These are phyloP conservation scores for Ustilago bromivora DNA, from an alignment of 1,284 basidiomycete genomes.

Conservation along the genomic window DNA sequence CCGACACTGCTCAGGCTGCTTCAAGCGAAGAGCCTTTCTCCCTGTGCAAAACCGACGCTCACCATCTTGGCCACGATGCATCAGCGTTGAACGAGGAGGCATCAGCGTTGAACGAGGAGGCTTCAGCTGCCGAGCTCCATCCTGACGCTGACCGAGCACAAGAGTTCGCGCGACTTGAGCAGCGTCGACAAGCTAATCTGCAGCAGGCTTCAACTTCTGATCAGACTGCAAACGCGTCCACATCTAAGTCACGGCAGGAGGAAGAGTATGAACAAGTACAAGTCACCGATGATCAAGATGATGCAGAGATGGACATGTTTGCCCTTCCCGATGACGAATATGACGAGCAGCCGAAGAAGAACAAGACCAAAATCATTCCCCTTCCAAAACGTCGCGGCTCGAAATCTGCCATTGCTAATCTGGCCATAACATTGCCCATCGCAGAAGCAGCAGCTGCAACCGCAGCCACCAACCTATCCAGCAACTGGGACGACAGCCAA, in stretches of 20 bases:
- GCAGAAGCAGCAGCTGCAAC: slow-evolving; percentile 1
- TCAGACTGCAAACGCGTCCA: neutral
- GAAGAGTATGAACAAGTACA: slow-evolving; percentile 63
- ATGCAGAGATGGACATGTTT: slow-evolving; percentile 69
- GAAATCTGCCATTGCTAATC: neutral
- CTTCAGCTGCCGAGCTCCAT: slow-evolving; percentile 56
- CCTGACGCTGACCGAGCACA: slow-evolving; percentile 36
- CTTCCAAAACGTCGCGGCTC: slow-evolving; percentile 29
- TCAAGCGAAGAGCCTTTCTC: slow-evolving; percentile 11
- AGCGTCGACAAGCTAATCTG: slow-evolving; percentile 16
- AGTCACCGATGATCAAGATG: slow-evolving; percentile 63
- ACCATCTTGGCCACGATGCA: neutral
- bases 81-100: neutral
- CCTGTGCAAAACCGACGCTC: slow-evolving; percentile 15
- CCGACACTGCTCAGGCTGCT: neutral
- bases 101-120: slow-evolving; percentile 25
- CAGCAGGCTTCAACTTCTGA: neutral
- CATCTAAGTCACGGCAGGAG: slow-evolving; percentile 10
- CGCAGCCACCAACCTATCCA: slow-evolving; percentile 69
- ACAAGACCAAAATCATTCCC: slow-evolving; percentile 56
- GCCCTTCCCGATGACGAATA: slow-evolving; percentile 52
- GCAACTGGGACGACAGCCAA: slow-evolving; percentile 81
- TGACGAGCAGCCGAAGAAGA: slow-evolving; percentile 17
- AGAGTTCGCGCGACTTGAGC: slow-evolving; percentile 41
- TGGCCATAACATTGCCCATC: neutral